Evolutionary conservation across 495 filamentous ascomycete genomes (phyloP).

Genomic region (Penicillium ucsense): DNA sequence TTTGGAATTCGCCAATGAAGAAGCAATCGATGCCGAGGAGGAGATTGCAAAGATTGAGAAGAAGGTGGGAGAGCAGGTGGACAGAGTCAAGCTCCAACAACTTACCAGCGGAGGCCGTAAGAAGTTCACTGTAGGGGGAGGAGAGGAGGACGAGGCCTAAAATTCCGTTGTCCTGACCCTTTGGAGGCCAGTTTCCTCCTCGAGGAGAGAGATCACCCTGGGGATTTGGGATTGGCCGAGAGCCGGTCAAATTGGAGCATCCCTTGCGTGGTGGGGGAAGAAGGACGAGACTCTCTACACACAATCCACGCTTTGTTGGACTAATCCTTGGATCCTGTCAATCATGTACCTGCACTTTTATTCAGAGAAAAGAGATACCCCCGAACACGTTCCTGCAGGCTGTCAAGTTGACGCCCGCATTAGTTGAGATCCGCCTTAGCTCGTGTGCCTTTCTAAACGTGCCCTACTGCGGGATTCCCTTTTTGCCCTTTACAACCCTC

Average conservation of each 20-base stretch:
- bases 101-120: slow-evolving; percentile 74
- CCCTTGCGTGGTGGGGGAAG: slow-evolving; percentile 29
- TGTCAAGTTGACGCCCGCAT: slow-evolving; percentile 24
- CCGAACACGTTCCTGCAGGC: slow-evolving; percentile 34
- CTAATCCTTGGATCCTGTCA: slow-evolving; percentile 6
- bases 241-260: slow-evolving; percentile 6
- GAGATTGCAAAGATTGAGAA: slow-evolving; percentile 93
- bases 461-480: slow-evolving; percentile 11
- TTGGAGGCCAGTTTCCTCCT: neutral
- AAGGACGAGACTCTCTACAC: slow-evolving; percentile 4
- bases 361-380: slow-evolving; percentile 20
- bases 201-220: too few species aligned
- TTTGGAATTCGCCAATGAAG: slow-evolving; percentile 77
- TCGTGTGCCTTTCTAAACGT: slow-evolving; percentile 16
- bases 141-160: slow-evolving; percentile 55
- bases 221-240: too few species aligned
- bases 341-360: slow-evolving; percentile 5
- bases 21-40: slow-evolving; percentile 83
- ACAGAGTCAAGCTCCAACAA: slow-evolving; percentile 79
- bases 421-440: slow-evolving; percentile 12
- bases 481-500: slow-evolving; percentile 2
- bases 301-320: slow-evolving; percentile 23
- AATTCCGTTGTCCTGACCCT: slow-evolving; percentile 8
- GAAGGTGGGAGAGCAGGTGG: slow-evolving; percentile 79
- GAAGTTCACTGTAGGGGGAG: slow-evolving; percentile 74